These are phyloP conservation scores for Hebeloma cylindrosporum DNA, from an alignment of 768 basidiomycete genomes.

Conservation along the genomic window DNA sequence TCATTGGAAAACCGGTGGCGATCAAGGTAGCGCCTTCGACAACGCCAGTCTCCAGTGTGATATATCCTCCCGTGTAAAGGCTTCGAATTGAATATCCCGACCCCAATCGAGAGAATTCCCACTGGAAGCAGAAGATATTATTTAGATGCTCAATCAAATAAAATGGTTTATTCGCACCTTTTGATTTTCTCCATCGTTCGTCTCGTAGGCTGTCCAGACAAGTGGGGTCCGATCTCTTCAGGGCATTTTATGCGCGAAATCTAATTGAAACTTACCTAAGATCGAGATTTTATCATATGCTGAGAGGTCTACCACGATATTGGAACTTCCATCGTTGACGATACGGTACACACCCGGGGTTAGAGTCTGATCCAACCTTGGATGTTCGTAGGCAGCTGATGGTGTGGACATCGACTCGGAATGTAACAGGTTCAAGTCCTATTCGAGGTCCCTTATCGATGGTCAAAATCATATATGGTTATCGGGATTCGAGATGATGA, in stretches of 20 bases:
- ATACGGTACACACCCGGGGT: constrained; percentile 25
- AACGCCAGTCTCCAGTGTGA: constrained; percentile 28
- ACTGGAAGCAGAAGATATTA: constrained; percentile 17
- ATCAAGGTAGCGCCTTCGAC: constrained; percentile 19
- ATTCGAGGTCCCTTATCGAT: too few relatives aligned
- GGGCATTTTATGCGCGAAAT: too few relatives aligned
- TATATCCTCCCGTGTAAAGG: constrained; percentile 24
- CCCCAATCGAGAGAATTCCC: constrained; percentile 30
- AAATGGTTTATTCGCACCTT: constrained; percentile 21
- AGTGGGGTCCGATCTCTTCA: not conserved
- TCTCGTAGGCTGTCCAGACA: constrained; percentile 2
- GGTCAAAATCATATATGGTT: too few relatives aligned
- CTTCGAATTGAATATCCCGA: constrained; percentile 32
- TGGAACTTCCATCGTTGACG: constrained; percentile 14
- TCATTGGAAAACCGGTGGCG: constrained; percentile 29
- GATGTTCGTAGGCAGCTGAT: not conserved
- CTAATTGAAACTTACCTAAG: constrained; percentile 6
- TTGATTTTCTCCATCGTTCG: constrained; percentile 30
- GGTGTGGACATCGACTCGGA: too few relatives aligned
- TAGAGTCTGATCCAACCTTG: not conserved
- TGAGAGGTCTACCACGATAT: constrained; percentile 23
- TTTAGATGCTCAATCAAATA: not conserved
- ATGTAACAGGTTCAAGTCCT: too few relatives aligned
- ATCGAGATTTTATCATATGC: constrained; percentile 20
- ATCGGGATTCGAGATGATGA: too few relatives aligned